Base-by-base conservation (phyloP, 2,329 filamentous ascomycete species). In the Alternaria atra region DNA sequence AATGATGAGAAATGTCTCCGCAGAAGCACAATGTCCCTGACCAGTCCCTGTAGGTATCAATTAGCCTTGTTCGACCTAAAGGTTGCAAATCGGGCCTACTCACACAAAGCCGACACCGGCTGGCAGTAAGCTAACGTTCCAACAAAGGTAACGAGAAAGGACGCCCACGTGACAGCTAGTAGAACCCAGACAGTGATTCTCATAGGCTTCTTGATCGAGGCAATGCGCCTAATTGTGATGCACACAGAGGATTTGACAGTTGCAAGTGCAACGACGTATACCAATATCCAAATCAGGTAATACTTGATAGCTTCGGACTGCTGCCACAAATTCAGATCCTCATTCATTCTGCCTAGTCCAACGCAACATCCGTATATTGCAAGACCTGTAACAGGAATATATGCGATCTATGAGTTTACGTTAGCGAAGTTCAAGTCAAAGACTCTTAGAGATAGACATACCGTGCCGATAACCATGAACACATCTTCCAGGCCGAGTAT, bases 241-340 rank as follows among this genome's bases (percentile, higher is more conserved):
- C 66, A 72, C 4, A 72, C 62, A 1, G 68, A 70, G 0, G 68
- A 72, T n/a, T 72, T 72, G 25, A 72, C 65, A 13, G 60, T 61
- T 4, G 67, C 68, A 10, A 72, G 63, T n/a, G 60, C 65, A 5
- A 72, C 52, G 20, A 72, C 69, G 46, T 72, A 72, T 4, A 58
- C 61, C 58, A 72, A 50, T 17, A 70, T 72, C 69, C 69, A 72
- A 34, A 72, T 67, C 43, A 72, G 65, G 59, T 72, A 72, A 53
- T 67, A 69, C 29, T 72, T 69, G 56, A 72, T 52, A 13, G 64
- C 58, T 25, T 72, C 59, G 1, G 53, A 54, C 43, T 55, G 60
- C 42, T 72, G 69, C 69, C 68, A 72, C 5, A 27, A 25, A 39
- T 70, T 72, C 5, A 72, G 60, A n/a, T 68, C 57, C 9, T 47